phyloP scores from a whole-genome alignment of 257 asterid species.

The Solanum rostratum region DNA sequence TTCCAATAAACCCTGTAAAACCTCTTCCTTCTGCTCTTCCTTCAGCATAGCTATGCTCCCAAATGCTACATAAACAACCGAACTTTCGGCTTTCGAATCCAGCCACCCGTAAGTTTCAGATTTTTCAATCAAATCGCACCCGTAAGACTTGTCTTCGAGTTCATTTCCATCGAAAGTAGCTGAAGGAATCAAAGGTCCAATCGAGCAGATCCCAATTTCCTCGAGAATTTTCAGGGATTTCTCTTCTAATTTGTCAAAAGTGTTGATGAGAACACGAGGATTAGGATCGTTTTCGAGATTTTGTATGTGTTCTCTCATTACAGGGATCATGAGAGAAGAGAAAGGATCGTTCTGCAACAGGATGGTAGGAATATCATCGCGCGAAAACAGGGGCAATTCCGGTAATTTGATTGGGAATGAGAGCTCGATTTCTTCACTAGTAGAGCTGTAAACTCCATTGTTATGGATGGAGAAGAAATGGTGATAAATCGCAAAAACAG shows the following conservation, averaged over 20 bases:
- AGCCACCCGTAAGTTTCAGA: conserved; percentile 31
- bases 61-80: conserved; percentile 53
- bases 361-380: conserved; percentile 46
- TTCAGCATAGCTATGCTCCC: conserved; percentile 32
- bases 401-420: conserved; percentile 25
- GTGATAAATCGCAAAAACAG: conserved; percentile 38
- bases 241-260: conserved; percentile 30
- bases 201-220: background rate
- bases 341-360: conserved; percentile 1
- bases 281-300: conserved; percentile 11
- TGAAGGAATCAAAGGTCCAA: conserved; percentile 53
- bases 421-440: background rate
- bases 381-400: conserved; percentile 25
- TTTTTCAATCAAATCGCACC: conserved; percentile 29
- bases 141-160: conserved; percentile 8
- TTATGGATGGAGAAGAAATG: conserved; percentile 37
- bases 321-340: conserved; percentile 4
- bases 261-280: conserved; percentile 40
- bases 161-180: conserved; percentile 19
- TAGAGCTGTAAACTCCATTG: conserved; percentile 6
- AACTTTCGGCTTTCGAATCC: conserved; percentile 9
- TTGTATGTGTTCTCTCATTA: conserved; percentile 36
- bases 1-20: conserved; percentile 20
- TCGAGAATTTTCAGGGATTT: conserved; percentile 7
- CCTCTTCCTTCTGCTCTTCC: conserved; percentile 37